Evolutionary conservation across 257 asterid genomes (phyloP).

Genomic region (Nicotiana attenuata): DNA sequence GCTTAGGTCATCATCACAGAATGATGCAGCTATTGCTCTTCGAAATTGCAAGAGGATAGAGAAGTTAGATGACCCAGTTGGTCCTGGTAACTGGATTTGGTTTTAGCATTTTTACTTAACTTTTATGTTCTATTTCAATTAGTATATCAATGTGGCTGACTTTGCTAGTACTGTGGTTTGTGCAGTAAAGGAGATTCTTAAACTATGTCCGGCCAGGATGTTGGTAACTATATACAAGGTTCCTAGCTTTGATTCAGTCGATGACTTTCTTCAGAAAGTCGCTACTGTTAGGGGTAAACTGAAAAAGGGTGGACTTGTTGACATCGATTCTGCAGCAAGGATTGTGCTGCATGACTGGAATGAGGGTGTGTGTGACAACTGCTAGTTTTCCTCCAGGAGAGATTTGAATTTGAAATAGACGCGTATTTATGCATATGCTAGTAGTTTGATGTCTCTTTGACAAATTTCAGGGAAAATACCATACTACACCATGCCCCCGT

Average conservation of each 20-base stretch:
- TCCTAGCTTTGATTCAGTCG: slow-evolving; percentile 68
- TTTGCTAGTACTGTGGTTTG: neutral
- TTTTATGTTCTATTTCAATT: neutral
- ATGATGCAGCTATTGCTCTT: slow-evolving; percentile 74
- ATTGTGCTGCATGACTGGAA: slow-evolving; percentile 95
- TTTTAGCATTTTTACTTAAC: slow-evolving; percentile 4
- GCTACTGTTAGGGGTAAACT: slow-evolving; percentile 81
- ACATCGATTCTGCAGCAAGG: slow-evolving; percentile 78
- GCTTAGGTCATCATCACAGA: slow-evolving; percentile 65
- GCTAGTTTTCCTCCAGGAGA: neutral
- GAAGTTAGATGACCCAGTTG: slow-evolving; percentile 79
- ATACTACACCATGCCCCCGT: slow-evolving; percentile 88
- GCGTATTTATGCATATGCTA: neutral
- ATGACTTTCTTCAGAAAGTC: slow-evolving; percentile 85
- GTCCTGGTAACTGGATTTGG: slow-evolving; percentile 52
- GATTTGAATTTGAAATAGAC: neutral
- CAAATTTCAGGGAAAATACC: slow-evolving; percentile 81
- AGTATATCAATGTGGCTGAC: neutral
- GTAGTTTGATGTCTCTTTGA: neutral
- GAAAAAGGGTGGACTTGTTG: slow-evolving; percentile 88
- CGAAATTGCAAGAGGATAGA: slow-evolving; percentile 96
- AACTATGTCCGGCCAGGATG: slow-evolving; percentile 61
- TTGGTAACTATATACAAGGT: slow-evolving; percentile 70
- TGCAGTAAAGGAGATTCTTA: slow-evolving; percentile 90
- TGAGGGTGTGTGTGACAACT: slow-evolving; percentile 49